Conservation (phyloP, 2,329 filamentous ascomycete species). For the Ophiostoma ips region DNA sequence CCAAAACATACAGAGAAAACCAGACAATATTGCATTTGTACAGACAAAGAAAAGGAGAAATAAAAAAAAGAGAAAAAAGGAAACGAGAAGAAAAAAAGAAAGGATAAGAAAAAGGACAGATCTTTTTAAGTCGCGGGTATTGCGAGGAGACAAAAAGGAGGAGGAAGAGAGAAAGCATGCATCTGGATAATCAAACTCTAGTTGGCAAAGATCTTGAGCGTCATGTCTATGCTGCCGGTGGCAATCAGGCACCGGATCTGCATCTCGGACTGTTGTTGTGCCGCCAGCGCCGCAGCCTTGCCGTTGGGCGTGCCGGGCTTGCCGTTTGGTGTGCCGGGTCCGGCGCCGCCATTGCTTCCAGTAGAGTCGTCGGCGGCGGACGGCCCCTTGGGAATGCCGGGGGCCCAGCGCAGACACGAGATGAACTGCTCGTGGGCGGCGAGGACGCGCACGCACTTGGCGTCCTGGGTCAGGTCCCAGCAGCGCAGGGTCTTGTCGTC, state of each 20-base stretch:
- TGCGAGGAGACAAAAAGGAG: neutral
- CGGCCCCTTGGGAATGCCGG: conserved; percentile 51
- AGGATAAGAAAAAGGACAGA: neutral
- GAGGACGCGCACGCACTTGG: conserved; percentile 74
- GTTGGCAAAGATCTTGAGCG: conserved; percentile 63
- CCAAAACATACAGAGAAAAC: neutral
- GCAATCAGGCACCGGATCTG: conserved; percentile 76
- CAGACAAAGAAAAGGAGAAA: neutral
- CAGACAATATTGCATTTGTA: neutral
- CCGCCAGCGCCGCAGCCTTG: too few species aligned
- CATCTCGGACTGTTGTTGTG: conserved; percentile 31
- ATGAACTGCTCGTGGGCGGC: conserved; percentile 73
- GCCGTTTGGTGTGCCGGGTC: conserved; percentile 23
- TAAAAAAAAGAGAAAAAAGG: neutral
- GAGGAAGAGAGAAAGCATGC: neutral
- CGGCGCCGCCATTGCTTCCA: conserved; percentile 7
- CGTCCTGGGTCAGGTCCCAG: conserved; percentile 87
- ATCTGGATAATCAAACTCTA: too few species aligned
- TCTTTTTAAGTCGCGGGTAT: too few species aligned
- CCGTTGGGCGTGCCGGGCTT: conserved; percentile 21
- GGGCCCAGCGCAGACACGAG: conserved; percentile 78
- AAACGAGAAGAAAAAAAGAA: neutral
- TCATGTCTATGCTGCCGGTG: conserved; percentile 72
- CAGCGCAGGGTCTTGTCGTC: conserved; percentile 89
- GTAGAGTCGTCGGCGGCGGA: conserved; percentile 11